phyloP scores from a whole-genome alignment of 176 grass and related monocot species.

The Zoysia japonica region DNA sequence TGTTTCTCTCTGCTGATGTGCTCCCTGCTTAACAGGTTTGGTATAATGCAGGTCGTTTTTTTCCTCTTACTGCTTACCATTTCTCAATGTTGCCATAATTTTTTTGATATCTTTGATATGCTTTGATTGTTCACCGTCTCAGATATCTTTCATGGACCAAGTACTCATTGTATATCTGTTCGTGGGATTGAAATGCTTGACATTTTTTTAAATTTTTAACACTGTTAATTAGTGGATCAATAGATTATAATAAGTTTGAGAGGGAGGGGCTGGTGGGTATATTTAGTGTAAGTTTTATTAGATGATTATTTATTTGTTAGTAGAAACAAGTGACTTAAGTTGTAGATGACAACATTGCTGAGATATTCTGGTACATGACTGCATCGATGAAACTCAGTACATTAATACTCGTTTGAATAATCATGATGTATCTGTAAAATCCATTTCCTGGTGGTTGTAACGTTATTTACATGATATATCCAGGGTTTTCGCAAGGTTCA shows the following conservation, averaged over 20 bases:
- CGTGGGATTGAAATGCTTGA: neutral
- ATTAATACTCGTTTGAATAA: neutral
- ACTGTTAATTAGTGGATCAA: neutral
- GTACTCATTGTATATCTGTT: neutral
- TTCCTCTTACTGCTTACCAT: neutral
- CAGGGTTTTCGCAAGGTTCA: slow-evolving; percentile 93
- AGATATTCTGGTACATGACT: slow-evolving; percentile 1
- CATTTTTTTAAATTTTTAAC: neutral
- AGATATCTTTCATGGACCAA: slow-evolving; percentile 1
- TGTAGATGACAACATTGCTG: neutral
- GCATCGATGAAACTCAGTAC: slow-evolving; percentile 1
- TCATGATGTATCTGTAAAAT: neutral
- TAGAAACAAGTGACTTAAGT: neutral
- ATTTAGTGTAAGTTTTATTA: neutral
- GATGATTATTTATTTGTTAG: slow-evolving; percentile 31
- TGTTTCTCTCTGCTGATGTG: slow-evolving; percentile 19
- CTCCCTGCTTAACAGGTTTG: slow-evolving; percentile 33
- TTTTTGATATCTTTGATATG: neutral
- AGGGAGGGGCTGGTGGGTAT: slow-evolving; percentile 26
- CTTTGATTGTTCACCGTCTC: neutral
- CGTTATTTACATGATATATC: slow-evolving; percentile 16
- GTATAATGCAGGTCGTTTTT: neutral
- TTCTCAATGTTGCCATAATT: neutral
- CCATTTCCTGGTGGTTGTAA: slow-evolving; percentile 16
- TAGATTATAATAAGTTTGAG: slow-evolving; percentile 5